A percentile compares a stretch with the other conserved stretches of the same genome.
These are phyloP conservation scores for Cercospora sojina DNA, from an alignment of 2,329 filamentous ascomycete genomes.

Conservation along the genomic window DNA sequence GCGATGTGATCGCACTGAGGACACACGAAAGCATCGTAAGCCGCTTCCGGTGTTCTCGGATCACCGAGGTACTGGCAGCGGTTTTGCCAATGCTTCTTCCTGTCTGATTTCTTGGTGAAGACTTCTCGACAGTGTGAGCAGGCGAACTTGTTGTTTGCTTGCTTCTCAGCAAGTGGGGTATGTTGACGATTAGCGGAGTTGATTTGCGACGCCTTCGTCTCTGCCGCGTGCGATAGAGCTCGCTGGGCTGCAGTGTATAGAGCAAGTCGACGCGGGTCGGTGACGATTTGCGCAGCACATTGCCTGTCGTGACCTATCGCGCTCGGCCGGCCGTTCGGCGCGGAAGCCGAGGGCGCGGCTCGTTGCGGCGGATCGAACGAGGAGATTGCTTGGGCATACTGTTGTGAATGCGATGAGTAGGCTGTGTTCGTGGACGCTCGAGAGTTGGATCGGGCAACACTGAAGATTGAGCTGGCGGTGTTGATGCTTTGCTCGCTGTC, in stretches of 20 bases:
- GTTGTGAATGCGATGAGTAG: conserved; percentile 1
- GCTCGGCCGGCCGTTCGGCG: neutral
- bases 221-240: neutral
- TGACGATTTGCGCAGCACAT: neutral
- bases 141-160: conserved; percentile 10
- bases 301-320: neutral
- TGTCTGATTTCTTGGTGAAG: conserved; percentile 11
- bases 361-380: neutral
- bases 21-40: conserved; percentile 4
- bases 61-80: conserved; percentile 9
- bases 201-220: neutral
- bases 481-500: conserved; percentile 12
- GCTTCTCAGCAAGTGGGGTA: conserved; percentile 7
- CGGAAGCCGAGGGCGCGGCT: neutral
- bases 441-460: conserved; percentile 2
- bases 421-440: conserved; percentile 10
- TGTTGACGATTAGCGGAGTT: neutral
- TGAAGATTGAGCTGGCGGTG: conserved; percentile 10
- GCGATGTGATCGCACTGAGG: conserved; percentile 5
- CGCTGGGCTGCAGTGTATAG: neutral
- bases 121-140: conserved; percentile 11
- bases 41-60: neutral
- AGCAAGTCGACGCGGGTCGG: neutral
- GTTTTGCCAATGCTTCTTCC: conserved; percentile 10
- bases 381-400: neutral